Conservation (phyloP, 208 protist genomes). For the Leishmania lainsoni region DNA sequence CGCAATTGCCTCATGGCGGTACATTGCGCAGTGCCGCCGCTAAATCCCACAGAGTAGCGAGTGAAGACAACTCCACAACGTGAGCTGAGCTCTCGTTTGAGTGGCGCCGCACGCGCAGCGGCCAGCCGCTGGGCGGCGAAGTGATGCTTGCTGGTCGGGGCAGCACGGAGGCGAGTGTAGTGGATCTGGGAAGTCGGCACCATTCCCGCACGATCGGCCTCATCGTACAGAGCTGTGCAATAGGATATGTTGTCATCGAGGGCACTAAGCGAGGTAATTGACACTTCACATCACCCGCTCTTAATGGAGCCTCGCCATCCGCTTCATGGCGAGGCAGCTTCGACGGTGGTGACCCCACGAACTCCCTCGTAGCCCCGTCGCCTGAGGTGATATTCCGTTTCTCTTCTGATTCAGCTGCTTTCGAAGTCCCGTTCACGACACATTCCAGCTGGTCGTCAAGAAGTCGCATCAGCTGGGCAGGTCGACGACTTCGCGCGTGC, state of each 20-base stretch:
- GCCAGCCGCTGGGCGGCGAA: slow-evolving; percentile 9
- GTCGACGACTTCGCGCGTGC: slow-evolving; percentile 4
- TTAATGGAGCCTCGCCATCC: not conserved
- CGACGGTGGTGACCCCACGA: not conserved
- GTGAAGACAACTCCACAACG: slow-evolving; percentile 8
- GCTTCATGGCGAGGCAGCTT: not conserved
- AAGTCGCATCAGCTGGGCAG: slow-evolving; percentile 22
- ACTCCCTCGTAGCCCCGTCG: not conserved
- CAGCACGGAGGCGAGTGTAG: slow-evolving; percentile 21
- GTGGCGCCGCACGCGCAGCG: slow-evolving; percentile 11
- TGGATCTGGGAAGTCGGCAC: slow-evolving; percentile 14
- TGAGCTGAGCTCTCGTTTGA: not conserved
- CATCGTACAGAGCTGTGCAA: slow-evolving; percentile 9
- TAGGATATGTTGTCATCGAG: not conserved
- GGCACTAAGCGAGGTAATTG: not conserved
- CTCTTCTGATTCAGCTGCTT: not conserved
- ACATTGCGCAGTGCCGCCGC: slow-evolving; percentile 19
- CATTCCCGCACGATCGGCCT: slow-evolving; percentile 15
- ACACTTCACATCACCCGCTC: not conserved
- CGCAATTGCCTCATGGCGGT: not conserved
- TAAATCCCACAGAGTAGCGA: slow-evolving; percentile 21
- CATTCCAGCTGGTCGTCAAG: slow-evolving; percentile 13
- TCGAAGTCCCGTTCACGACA: not conserved
- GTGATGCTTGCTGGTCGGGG: not conserved
- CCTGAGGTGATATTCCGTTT: not conserved